A percentile compares a stretch with the other conserved stretches of the same genome.
These are phyloP conservation scores for Lichtheimia hyalospora DNA, from an alignment of 371 early-diverging fungal genomes.

Conservation along the genomic window DNA sequence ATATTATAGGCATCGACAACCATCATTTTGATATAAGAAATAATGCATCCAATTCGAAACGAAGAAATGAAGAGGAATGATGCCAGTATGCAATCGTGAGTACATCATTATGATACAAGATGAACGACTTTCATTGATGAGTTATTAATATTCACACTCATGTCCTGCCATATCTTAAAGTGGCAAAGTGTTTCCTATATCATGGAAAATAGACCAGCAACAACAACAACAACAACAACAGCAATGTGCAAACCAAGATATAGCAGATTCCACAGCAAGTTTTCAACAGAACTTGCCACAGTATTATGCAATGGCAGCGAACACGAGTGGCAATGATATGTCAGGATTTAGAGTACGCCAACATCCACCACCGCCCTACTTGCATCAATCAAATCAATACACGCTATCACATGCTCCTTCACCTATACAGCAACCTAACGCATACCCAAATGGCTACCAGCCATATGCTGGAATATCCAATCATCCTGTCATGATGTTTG, in stretches of 20 bases:
- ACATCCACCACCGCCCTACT: background rate
- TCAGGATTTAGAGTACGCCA: background rate
- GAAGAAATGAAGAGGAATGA: no score
- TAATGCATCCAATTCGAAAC: no score
- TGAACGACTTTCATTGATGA: no score
- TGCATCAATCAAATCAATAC: slow-evolving; percentile 1
- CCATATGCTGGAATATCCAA: background rate
- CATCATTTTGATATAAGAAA: no score
- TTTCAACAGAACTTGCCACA: background rate
- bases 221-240: background rate
- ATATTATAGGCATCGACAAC: no score
- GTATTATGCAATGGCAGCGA: background rate
- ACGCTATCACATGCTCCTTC: slow-evolving; percentile 6
- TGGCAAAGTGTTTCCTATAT: background rate
- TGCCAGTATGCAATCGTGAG: no score
- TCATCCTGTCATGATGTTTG: no score
- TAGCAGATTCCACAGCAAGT: background rate
- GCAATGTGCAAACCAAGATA: no score
- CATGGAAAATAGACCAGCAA: background rate
- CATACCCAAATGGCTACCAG: background rate
- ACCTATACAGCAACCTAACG: slow-evolving; percentile 7
- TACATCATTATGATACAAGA: no score
- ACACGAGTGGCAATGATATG: background rate
- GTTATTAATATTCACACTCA: no score
- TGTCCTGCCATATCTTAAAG: background rate